phyloP scores from a whole-genome alignment of 352 stramenopile genomes.

The Phytophthora hybrid region DNA sequence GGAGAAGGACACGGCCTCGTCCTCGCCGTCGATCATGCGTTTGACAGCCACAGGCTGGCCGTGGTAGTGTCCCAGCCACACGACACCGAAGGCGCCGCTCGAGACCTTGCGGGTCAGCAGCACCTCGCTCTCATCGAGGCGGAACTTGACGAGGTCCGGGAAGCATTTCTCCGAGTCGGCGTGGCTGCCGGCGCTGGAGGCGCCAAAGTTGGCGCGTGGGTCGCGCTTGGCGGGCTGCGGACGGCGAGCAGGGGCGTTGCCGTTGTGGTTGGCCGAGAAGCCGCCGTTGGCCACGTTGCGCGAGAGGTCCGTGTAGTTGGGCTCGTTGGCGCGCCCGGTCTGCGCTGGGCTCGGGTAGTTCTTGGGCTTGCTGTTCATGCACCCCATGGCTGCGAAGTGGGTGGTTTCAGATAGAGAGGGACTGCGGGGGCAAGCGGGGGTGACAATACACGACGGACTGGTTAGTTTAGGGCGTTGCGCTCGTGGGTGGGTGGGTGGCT shows the following conservation, averaged over 20 bases:
- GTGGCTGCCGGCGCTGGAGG: conserved; percentile 22
- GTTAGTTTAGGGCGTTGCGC: not conserved
- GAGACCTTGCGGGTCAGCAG: conserved; percentile 86
- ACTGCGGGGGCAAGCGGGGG: conserved; percentile 4
- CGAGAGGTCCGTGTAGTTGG: conserved; percentile 47
- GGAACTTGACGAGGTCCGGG: conserved; percentile 74
- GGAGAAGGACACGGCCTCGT: conserved; percentile 79
- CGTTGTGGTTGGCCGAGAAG: conserved; percentile 29
- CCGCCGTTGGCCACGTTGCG: conserved; percentile 44
- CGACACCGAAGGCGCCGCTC: conserved; percentile 82
- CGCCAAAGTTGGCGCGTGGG: conserved; percentile 15
- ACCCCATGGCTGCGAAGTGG: conserved; percentile 35
- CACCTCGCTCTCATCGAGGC: conserved; percentile 85
- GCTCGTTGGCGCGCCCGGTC: conserved; percentile 41
- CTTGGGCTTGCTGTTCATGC: conserved; percentile 43
- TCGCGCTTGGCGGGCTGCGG: conserved; percentile 31
- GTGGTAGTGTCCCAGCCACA: conserved; percentile 90
- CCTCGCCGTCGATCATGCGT: conserved; percentile 86
- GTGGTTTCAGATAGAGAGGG: conserved; percentile 26
- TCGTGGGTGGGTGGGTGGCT: not conserved
- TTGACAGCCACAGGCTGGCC: conserved; percentile 87
- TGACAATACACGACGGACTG: conserved; percentile 18
- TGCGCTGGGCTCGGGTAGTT: conserved; percentile 18
- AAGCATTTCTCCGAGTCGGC: conserved; percentile 69
- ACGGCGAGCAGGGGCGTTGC: conserved; percentile 16